Conservation (phyloP, 73 alveolate species). For the Symbiodinium natans region DNA sequence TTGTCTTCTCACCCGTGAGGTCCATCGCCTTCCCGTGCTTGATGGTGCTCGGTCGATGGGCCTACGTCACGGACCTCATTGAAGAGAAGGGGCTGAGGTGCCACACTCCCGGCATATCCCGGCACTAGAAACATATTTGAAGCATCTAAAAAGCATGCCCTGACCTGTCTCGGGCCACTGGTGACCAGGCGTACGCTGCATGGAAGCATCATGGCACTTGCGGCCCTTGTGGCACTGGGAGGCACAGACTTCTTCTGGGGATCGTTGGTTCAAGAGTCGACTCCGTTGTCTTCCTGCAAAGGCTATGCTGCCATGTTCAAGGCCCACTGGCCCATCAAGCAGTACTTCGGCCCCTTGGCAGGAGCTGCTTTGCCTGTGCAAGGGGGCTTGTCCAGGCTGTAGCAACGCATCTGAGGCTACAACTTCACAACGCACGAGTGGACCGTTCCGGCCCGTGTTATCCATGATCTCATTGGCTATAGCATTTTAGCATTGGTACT, state of each 20-base stretch:
- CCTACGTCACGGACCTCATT: constrained; percentile 66
- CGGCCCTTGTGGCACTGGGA: not conserved
- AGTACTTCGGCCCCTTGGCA: constrained; percentile 39
- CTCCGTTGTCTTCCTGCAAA: not conserved
- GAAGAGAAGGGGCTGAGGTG: constrained; percentile 30
- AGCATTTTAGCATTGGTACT: constrained; percentile 10
- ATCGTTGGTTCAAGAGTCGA: not conserved
- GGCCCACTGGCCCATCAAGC: constrained; percentile 32
- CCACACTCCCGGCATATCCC: no score
- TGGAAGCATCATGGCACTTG: not conserved
- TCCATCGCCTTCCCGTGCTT: constrained; percentile 54
- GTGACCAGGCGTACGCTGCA: not conserved
- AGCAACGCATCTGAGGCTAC: not conserved
- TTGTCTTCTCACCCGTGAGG: no score
- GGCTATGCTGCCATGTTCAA: constrained; percentile 79
- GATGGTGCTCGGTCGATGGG: constrained; percentile 92
- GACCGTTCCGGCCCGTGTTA: constrained; percentile 44
- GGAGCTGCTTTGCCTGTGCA: no score
- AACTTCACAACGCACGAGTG: constrained; percentile 36
- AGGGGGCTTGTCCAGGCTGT: no score
- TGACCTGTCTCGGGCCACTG: not conserved
- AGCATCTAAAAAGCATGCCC: no score
- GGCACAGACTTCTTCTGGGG: not conserved
- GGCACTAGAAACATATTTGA: no score
- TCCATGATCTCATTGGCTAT: constrained; percentile 66